Base-by-base conservation (phyloP, 768 basidiomycete genomes). In the Punctularia strigosozonata region DNA sequence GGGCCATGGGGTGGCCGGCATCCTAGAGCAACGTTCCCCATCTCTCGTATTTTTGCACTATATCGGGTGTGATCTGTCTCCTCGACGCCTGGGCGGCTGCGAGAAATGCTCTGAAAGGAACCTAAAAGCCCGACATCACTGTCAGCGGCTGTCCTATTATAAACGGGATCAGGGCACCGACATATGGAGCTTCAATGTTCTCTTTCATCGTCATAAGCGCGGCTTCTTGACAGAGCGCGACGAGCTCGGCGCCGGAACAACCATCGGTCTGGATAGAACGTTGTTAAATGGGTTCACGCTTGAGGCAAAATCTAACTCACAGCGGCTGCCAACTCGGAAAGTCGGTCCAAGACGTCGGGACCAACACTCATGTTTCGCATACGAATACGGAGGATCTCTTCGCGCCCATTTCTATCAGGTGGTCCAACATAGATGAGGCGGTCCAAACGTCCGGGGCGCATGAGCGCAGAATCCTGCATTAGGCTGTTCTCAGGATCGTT, bases 191-290 rank as follows among this genome's bases (percentile, higher is more conserved):
- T 42, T 85, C 57, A 25, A 97, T 78, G 56, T 97, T 73, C 38
- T 74, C 68, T 46, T 85, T 79, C 95, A 99, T 98, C 0, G 91
- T 86, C 39, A 81, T 55, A 45, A 98, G 57, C 0, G 94, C 95
- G 3, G 95, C 95, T 58, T 99, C 94, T 60, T 98, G 95, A 54
- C 92, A 98, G 31, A 98, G 69, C 6, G 83, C 79, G 5, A 76
- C 70, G 24, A 98, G 77, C 57, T 99, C 95, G 4, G 95, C 95
- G 4, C 95, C 95, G 15, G 92, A 98, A 55, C 90, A 99, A 1
- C 94, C 95, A 7, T 84, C 78, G 1, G 91, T 85, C 95, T 98
- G 50, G 12, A 35, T 6, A 36, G 10, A 44, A 43, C 12, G 19
- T 30, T 5, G 20, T 17, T 21, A 36, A 20, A 43, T 44, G 18